Base-by-base conservation (phyloP, 805 yeast genomes). In the Metschnikowia kunwiensis region DNA sequence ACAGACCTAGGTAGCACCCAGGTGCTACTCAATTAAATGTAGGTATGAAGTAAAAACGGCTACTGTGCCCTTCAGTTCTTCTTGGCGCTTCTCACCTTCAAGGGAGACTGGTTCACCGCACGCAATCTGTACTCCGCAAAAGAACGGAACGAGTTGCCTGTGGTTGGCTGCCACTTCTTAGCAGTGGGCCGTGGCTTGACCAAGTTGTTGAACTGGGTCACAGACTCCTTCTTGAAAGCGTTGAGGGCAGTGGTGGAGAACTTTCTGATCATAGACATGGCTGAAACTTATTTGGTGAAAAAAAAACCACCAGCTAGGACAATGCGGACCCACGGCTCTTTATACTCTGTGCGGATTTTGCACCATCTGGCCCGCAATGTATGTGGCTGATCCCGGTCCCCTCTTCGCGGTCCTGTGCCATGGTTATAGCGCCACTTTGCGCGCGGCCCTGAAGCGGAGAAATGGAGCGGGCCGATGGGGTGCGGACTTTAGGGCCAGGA, bases 51-150 rank as follows among this genome's bases (percentile, higher is more conserved):
- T n/a, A n/a, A n/a, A n/a, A n/a, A n/a, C n/a, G n/a, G n/a, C n/a
- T n/a, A n/a, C n/a, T n/a, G n/a, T n/a, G n/a, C n/a, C n/a, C n/a
- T n/a, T n/a, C n/a, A n/a, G 24, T 29, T 30, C 34, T 38, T 38
- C 32, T 38, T 40, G 22, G 35, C 31, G 24, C 42, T 36, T 39
- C 57, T 57, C 35, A 58, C 34, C 16, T 56, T 57, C 55, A 68
- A 65, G 11, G 73, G 73, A 28, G 64, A 55, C 41, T 65, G 71
- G 54, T 67, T 60, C 28, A 58, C 57, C 7, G 55, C 70, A 41
- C 61, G 59, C 51, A 68, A 62, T 45, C 73, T 55, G 55, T 68
- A 68, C 46, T 68, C 72, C 26, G 70, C 70, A 50, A 68, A 68
- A 4, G 68, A 57, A 39, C 70, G 55, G 52, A 63, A 67, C 14